Percentiles rank a stretch among this genome's conserved stretches.
These are phyloP conservation scores for Termitomyces sp. DNA, from an alignment of 768 basidiomycete species.

Conservation along the genomic window DNA sequence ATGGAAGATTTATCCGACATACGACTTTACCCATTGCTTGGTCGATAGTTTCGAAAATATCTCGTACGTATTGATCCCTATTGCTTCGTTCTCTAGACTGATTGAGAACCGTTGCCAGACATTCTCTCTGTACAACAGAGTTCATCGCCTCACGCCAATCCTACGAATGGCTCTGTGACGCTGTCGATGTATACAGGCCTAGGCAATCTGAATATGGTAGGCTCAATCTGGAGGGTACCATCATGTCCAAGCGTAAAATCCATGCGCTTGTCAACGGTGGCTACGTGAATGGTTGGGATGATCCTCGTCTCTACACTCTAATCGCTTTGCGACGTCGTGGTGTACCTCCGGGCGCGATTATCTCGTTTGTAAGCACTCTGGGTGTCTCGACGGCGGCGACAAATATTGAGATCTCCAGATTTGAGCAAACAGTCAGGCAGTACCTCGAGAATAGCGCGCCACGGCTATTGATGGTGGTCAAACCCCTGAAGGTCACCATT, in stretches of 20 bases:
- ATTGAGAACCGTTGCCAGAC: conserved; percentile 40
- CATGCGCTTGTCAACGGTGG: conserved; percentile 78
- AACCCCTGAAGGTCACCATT: conserved; percentile 86
- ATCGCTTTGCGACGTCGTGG: conserved; percentile 94
- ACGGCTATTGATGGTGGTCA: conserved; percentile 85
- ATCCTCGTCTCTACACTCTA: conserved; percentile 94
- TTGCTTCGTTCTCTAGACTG: neutral
- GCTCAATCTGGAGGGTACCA: conserved; percentile 86
- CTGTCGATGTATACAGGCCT: conserved; percentile 95
- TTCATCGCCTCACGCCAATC: conserved; percentile 95
- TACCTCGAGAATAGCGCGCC: conserved; percentile 88
- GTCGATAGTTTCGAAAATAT: conserved; percentile 99
- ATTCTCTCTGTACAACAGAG: conserved; percentile 95
- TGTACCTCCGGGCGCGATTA: conserved; percentile 93
- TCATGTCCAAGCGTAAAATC: conserved; percentile 97
- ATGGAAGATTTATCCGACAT: conserved; percentile 98
- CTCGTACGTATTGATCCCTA: conserved; percentile 56
- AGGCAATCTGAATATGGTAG: conserved; percentile 96
- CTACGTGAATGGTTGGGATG: conserved; percentile 92
- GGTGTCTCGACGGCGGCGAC: conserved; percentile 85
- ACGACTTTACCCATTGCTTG: conserved; percentile 98
- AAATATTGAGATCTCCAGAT: conserved; percentile 82
- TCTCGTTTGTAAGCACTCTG: conserved; percentile 88
- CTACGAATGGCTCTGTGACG: conserved; percentile 99
- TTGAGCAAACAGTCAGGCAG: conserved; percentile 84